Evolutionary conservation across 345 rosid species (phyloP).

Genomic region (Angophora floribunda): DNA sequence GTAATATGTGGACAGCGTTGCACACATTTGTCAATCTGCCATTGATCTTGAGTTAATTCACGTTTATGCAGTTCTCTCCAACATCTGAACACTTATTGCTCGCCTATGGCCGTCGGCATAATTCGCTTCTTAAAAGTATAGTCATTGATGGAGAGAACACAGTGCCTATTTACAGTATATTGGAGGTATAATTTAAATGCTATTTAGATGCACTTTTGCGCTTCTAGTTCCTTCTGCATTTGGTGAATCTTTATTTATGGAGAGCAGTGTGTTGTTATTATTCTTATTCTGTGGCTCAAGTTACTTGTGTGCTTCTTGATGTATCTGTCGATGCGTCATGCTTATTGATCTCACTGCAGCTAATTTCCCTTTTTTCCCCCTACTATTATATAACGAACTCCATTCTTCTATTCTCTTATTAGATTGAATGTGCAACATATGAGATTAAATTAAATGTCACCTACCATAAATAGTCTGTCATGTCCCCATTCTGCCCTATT

Average conservation of each 20-base stretch:
- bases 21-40: background rate
- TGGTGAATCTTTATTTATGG: background rate
- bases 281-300: background rate
- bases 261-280: background rate
- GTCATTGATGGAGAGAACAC: constrained; percentile 80
- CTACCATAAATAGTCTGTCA: background rate
- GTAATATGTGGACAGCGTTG: background rate
- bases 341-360: background rate
- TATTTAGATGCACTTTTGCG: background rate
- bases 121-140: constrained; percentile 80
- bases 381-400: background rate
- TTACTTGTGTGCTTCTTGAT: background rate
- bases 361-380: background rate
- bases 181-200: constrained; percentile 48
- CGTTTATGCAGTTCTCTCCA: constrained; percentile 83
- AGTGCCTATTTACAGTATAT: constrained; percentile 77
- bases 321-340: background rate
- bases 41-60: background rate
- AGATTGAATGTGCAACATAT: background rate
- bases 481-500: background rate
- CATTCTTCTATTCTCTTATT: background rate
- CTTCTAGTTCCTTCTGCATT: background rate
- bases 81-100: constrained; percentile 86
- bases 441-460: background rate
- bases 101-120: constrained; percentile 95